phyloP scores from a whole-genome alignment of 2,329 filamentous ascomycete species.

The Clonostachys sp. region DNA sequence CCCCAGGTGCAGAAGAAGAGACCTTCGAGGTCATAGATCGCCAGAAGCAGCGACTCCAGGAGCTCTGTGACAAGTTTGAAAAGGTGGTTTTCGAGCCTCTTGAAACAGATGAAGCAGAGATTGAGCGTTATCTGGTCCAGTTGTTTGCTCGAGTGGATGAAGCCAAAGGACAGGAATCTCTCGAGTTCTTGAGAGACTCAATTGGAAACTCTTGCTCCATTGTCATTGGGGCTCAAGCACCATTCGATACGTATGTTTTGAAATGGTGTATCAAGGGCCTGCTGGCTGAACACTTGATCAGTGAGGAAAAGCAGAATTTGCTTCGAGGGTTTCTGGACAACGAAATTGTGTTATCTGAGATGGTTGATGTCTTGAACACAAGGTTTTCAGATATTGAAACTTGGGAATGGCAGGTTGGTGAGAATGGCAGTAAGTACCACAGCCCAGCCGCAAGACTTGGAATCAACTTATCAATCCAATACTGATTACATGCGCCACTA shows the following conservation, averaged over 20 bases:
- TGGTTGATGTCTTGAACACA: background rate
- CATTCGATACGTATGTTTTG: background rate
- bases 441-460: no score
- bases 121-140: background rate
- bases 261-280: background rate
- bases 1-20: background rate
- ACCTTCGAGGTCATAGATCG: background rate
- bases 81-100: background rate
- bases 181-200: background rate
- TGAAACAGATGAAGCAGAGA: background rate
- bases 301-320: background rate
- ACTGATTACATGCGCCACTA: conserved; percentile 3
- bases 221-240: background rate
- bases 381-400: conserved; percentile 18
- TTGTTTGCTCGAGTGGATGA: background rate
- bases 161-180: background rate
- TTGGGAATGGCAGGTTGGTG: conserved; percentile 22
- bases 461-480: no score
- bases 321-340: background rate
- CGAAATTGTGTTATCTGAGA: background rate
- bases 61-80: background rate
- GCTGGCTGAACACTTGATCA: background rate
- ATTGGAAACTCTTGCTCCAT: background rate
- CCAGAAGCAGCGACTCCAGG: background rate
- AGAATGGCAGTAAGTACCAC: background rate